phyloP scores from a whole-genome alignment of 1,139 yeast species.

The Taphrina confusa region DNA sequence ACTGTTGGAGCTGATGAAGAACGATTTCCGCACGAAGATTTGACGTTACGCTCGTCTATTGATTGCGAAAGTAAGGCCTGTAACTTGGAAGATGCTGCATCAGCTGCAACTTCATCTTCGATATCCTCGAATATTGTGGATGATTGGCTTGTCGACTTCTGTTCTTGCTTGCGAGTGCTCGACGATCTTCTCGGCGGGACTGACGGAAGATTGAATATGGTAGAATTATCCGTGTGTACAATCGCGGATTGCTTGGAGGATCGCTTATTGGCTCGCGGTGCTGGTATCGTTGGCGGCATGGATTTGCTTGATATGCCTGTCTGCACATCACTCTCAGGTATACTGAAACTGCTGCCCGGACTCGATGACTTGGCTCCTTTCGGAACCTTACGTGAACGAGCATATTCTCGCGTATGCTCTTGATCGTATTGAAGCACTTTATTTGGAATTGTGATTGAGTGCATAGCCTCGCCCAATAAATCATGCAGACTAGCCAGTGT shows the following conservation, averaged over 20 bases:
- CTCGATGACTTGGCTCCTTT: not conserved
- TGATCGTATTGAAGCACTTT: slow-evolving; percentile 64
- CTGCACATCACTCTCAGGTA: not conserved
- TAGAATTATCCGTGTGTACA: not conserved
- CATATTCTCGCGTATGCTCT: not conserved
- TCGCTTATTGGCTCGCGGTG: not conserved
- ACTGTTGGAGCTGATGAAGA: slow-evolving; percentile 4
- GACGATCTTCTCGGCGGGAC: slow-evolving; percentile 10
- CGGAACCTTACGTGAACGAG: not conserved
- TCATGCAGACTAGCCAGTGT: slow-evolving; percentile 57
- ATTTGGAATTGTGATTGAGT: slow-evolving; percentile 72
- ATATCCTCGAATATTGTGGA: slow-evolving; percentile 12
- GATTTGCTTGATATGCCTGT: not conserved
- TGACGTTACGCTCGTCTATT: not conserved
- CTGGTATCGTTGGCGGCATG: slow-evolving; percentile 3
- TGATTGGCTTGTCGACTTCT: not conserved
- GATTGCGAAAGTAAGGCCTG: not conserved
- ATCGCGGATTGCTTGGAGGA: not conserved
- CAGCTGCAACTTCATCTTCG: slow-evolving; percentile 11
- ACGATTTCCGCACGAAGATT: not conserved
- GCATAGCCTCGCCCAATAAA: slow-evolving; percentile 65
- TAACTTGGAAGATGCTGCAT: not conserved
- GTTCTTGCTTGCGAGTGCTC: not conserved
- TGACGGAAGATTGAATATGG: not conserved
- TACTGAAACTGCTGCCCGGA: not conserved